These are phyloP conservation scores for Heliosperma pusillum DNA, from an alignment of 148 eudicot species.

Conservation along the genomic window DNA sequence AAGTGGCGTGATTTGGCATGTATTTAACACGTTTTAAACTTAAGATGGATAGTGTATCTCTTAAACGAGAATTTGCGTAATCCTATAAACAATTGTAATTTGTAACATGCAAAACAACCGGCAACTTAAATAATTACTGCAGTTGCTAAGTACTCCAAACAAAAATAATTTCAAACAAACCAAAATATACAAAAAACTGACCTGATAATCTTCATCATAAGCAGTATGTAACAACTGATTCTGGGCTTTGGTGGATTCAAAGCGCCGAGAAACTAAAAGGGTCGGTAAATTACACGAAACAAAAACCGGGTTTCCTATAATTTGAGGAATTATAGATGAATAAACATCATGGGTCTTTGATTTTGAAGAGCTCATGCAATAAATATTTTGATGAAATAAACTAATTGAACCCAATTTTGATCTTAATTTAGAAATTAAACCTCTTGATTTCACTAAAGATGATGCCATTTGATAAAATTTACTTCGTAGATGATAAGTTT, in stretches of 20 bases:
- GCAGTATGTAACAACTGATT: conserved; percentile 18
- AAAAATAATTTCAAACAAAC: not conserved
- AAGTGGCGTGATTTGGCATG: no score
- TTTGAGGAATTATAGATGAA: not conserved
- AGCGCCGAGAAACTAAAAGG: conserved; percentile 34
- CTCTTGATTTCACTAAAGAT: conserved; percentile 33
- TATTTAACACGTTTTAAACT: no score
- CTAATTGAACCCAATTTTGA: conserved; percentile 30
- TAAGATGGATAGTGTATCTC: no score
- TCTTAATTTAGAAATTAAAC: conserved; percentile 24
- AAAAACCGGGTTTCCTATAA: conserved; percentile 21
- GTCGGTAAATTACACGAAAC: conserved; percentile 12
- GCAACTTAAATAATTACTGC: no score
- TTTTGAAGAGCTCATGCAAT: conserved; percentile 1
- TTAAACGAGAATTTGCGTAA: no score
- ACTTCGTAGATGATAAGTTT: no score
- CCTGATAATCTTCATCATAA: conserved; percentile 27
- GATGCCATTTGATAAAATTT: conserved; percentile 17
- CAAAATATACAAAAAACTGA: not conserved
- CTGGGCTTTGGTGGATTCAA: conserved; percentile 37
- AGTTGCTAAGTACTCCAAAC: no score
- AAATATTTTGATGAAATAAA: conserved; percentile 11
- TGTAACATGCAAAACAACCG: no score
- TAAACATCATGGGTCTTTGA: not conserved
- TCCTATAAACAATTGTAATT: no score